Conservation (phyloP, 345 rosid species). For the Erodium maritimum region DNA sequence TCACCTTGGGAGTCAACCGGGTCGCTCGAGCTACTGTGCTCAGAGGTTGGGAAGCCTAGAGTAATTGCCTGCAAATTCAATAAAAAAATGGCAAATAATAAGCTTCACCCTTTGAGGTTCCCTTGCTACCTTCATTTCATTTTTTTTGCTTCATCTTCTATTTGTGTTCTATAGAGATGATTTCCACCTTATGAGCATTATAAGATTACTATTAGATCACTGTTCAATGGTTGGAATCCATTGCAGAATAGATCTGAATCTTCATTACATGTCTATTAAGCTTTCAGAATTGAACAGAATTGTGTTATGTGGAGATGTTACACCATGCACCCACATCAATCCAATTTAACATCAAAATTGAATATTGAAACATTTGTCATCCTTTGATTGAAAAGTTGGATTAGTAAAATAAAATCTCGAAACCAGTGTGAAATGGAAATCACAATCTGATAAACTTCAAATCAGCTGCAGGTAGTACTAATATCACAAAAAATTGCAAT, state of each 20-base stretch:
- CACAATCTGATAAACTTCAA: not conserved
- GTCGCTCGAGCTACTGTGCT: slow-evolving; percentile 84
- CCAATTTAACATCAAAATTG: too few relatives aligned
- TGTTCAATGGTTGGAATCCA: not conserved
- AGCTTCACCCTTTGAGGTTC: not conserved
- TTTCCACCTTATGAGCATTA: too few relatives aligned
- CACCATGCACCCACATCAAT: too few relatives aligned
- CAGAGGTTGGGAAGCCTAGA: slow-evolving; percentile 87
- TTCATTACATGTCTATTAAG: not conserved
- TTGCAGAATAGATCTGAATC: not conserved
- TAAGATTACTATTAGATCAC: too few relatives aligned
- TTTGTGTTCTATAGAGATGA: not conserved
- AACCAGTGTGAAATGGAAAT: too few relatives aligned
- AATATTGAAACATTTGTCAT: too few relatives aligned
- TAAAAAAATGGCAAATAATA: not conserved
- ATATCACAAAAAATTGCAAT: not conserved
- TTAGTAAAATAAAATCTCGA: too few relatives aligned
- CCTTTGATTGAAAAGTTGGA: too few relatives aligned
- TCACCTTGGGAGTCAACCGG: slow-evolving; percentile 89
- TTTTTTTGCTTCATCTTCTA: not conserved
- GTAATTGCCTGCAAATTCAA: not conserved
- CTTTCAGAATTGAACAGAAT: too few relatives aligned
- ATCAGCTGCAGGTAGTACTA: not conserved
- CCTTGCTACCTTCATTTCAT: not conserved
- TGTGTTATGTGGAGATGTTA: too few relatives aligned